A percentile compares a stretch with the other conserved stretches of the same genome.
These are phyloP conservation scores for Calonectria fujianensis DNA, from an alignment of 2,329 filamentous ascomycete genomes.

Conservation along the genomic window DNA sequence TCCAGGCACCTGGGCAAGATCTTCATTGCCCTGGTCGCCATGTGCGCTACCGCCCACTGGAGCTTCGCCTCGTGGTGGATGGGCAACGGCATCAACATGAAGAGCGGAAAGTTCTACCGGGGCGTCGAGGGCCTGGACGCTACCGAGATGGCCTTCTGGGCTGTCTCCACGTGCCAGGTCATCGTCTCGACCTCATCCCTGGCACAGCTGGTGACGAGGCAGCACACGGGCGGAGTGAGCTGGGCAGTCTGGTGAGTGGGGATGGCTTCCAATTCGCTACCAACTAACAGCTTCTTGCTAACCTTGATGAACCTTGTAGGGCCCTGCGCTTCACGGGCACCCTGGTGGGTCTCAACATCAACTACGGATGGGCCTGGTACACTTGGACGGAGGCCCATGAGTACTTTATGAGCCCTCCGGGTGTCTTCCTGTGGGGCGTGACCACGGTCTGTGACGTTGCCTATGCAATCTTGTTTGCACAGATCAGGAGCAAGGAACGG, in stretches of 20 bases:
- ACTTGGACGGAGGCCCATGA: constrained; percentile 36
- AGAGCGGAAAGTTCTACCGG: constrained; percentile 38
- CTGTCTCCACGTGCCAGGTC: constrained; percentile 32
- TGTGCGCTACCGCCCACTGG: constrained; percentile 27
- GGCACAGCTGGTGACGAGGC: constrained; percentile 26
- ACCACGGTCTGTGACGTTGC: constrained; percentile 30
- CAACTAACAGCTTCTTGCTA: not conserved
- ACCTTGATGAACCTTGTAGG: not conserved
- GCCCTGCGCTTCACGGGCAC: constrained; percentile 34
- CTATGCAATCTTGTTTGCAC: constrained; percentile 32
- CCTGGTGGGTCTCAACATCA: constrained; percentile 35
- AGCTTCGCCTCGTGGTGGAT: constrained; percentile 37
- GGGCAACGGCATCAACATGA: constrained; percentile 34
- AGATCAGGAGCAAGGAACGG: constrained; percentile 29
- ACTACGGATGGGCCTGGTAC: constrained; percentile 38
- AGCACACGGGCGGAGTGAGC: constrained; percentile 37
- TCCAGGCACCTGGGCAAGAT: constrained; percentile 35
- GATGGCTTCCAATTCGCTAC: not conserved
- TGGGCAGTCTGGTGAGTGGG: constrained; percentile 29
- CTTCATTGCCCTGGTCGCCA: constrained; percentile 12
- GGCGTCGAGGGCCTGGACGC: constrained; percentile 34
- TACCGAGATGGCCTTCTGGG: constrained; percentile 36
- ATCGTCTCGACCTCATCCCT: constrained; percentile 35
- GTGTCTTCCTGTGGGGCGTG: constrained; percentile 32
- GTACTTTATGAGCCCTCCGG: constrained; percentile 35